Base-by-base conservation (phyloP, 2,329 filamentous ascomycete genomes). In the Phialocephala subalpina region DNA sequence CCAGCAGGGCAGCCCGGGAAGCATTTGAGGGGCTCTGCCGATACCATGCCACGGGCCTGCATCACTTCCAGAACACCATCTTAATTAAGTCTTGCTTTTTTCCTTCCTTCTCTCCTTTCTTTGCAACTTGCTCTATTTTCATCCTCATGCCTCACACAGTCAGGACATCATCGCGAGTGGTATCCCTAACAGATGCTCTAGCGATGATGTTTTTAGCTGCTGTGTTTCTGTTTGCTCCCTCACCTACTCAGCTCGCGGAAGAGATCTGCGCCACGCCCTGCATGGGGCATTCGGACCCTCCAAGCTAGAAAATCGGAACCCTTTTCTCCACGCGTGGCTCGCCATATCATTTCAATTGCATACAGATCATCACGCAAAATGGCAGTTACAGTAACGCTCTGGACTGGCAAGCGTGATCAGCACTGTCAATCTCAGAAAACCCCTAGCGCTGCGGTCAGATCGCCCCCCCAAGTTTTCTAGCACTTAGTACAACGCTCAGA, bases 351-450 rank as follows among this genome's bases (percentile, higher is more conserved):
- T 1, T 27, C 16, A 53, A 20, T 38, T 36, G 55, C 33, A 57
- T 38, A 57, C 29, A 9, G 33, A 57, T 38, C 55, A 57, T 12
- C 33, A 22, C 16, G 33, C 3, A 29, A 33, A 29, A n/a, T 16
- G 16, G 16, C 14, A 7, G 16, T 38, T 29, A 5, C 16, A 40
- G 20, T 20, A 9, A 22, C 20, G 11, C 45, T 49, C 45, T 12
- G 14, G 7, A 8, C 29, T 1, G 25, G 29, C 55, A 57, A 36
- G 16, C 20, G 16, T 14, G 29, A 36, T 57, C 53, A 20, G 53
- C 53, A 57, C 29, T 36, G 53, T 57, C 55, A 57, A 57, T 38
- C 55, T 38, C 33, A 38, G 18, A 29, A 53, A 57, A 20, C n/a
- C 55, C 55, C 55, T 57, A 36, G 29, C 55, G 55, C 55, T 27